Evolutionary conservation across 306 rosid species (phyloP).

Genomic region (Dalbergia cochinchinensis): DNA sequence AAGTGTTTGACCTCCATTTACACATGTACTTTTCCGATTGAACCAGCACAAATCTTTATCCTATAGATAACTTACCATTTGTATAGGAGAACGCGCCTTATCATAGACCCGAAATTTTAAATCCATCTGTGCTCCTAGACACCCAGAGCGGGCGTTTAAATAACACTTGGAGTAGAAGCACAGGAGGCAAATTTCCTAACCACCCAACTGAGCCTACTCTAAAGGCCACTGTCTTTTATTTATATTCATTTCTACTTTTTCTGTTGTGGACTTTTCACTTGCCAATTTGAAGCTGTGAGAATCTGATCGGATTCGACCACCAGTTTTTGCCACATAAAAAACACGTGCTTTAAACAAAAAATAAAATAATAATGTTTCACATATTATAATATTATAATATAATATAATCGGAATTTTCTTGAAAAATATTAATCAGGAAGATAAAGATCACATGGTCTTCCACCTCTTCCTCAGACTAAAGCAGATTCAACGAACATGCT

Average conservation of each 20-base stretch:
- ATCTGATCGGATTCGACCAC: slow-evolving; percentile 11
- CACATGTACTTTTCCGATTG: no score
- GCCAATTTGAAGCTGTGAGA: not conserved
- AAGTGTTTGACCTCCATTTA: no score
- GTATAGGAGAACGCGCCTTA: no score
- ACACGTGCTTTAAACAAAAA: slow-evolving; percentile 70
- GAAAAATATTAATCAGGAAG: not conserved
- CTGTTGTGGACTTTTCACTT: not conserved
- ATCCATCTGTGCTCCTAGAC: no score
- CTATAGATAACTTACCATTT: no score
- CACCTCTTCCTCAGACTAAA: slow-evolving; percentile 24
- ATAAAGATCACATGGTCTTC: slow-evolving; percentile 50
- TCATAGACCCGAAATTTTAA: no score
- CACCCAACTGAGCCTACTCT: no score
- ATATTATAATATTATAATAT: not conserved
- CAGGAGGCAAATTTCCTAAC: no score
- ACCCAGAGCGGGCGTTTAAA: no score
- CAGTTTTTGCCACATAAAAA: slow-evolving; percentile 40
- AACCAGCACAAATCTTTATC: no score
- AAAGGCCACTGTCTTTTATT: no score
- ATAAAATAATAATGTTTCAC: not conserved
- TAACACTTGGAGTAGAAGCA: no score
- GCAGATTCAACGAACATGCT: slow-evolving; percentile 53
- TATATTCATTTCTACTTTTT: not conserved
- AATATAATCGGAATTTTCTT: not conserved